Percentiles rank a stretch among this genome's conserved stretches.
Evolutionary conservation across 441 rosid species (phyloP).

Genomic region (Macaranga tanarius): DNA sequence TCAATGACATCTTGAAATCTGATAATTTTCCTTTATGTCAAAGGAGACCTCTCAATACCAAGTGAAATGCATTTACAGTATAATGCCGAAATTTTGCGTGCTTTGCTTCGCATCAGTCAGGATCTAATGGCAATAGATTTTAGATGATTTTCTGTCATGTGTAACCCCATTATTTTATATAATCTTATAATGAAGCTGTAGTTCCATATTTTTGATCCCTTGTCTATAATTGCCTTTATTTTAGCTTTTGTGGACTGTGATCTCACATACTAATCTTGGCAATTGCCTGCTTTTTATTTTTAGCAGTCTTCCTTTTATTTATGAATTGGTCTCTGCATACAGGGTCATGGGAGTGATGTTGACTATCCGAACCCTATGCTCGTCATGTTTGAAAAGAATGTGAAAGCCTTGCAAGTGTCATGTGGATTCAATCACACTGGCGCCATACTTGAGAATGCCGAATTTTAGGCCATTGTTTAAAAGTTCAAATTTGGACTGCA

Average conservation of each 20-base stretch:
- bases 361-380: conserved; percentile 57
- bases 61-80: too few relatives aligned
- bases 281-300: neutral
- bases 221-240: neutral
- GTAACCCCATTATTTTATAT: neutral
- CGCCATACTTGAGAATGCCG: conserved; percentile 50
- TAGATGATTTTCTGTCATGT: neutral
- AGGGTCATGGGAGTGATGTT: conserved; percentile 96
- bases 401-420: conserved; percentile 68
- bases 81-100: neutral
- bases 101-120: neutral
- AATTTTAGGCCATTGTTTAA: neutral
- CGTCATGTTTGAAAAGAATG: conserved; percentile 50
- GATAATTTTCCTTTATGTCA: neutral
- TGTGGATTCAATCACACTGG: conserved; percentile 95
- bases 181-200: too few relatives aligned
- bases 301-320: neutral
- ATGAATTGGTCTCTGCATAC: conserved; percentile 9
- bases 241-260: neutral
- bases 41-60: neutral
- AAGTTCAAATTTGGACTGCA: too few relatives aligned
- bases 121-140: neutral
- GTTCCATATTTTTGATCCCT: neutral
- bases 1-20: neutral
- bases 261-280: neutral